Conservation (phyloP, 2,329 filamentous ascomycete genomes). For the Diaporthe citriasiana region DNA sequence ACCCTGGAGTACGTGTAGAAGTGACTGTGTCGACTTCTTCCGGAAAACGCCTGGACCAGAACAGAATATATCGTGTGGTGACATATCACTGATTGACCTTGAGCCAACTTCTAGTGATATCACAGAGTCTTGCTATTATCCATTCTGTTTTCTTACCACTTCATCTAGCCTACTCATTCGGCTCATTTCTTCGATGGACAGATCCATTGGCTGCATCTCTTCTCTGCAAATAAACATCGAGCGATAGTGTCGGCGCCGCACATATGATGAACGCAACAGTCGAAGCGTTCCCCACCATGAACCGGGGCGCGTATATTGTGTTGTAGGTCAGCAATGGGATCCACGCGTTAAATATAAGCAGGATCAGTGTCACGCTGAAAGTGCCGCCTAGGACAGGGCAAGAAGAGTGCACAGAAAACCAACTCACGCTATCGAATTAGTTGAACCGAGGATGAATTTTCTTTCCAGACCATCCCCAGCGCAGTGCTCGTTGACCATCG, state of each 20-base stretch:
- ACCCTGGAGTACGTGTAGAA: not conserved
- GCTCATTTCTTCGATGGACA: not conserved
- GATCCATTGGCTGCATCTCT: constrained; percentile 36
- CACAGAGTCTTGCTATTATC: not conserved
- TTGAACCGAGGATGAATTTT: constrained; percentile 47
- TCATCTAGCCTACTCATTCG: not conserved
- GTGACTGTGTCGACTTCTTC: not conserved
- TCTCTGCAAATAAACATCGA: constrained; percentile 45
- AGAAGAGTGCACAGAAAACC: not conserved
- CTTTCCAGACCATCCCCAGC: constrained; percentile 45
- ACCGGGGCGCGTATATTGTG: constrained; percentile 46
- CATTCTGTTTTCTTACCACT: not conserved
- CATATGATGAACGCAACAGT: constrained; percentile 46
- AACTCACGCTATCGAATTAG: constrained; percentile 46
- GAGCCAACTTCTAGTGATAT: not conserved
- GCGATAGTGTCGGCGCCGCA: constrained; percentile 44
- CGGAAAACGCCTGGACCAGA: not conserved
- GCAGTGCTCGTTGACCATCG: constrained; percentile 48
- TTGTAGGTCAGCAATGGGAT: constrained; percentile 47
- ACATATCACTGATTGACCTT: not conserved
- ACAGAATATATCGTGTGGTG: not conserved
- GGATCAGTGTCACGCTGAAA: not conserved
- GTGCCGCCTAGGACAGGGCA: not conserved
- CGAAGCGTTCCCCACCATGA: constrained; percentile 46
- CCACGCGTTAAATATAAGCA: constrained; percentile 46